Evolutionary conservation across 345 rosid genomes (phyloP), one percentile per base, ranked within the genome.

Genomic region (Populus davidiana): DNA sequence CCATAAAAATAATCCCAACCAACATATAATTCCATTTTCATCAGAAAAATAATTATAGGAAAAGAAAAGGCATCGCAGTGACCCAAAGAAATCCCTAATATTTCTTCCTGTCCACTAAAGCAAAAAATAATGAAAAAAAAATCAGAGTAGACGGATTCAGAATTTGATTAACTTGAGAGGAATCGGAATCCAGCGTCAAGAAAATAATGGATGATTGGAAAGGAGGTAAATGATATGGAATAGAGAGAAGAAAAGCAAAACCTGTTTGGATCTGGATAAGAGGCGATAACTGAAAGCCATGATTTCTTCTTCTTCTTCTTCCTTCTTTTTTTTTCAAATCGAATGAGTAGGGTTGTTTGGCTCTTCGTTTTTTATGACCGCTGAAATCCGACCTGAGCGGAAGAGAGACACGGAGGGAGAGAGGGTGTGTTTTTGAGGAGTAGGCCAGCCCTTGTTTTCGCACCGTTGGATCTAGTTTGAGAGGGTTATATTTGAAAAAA

Each of bases 401-500:
- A 13, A 47, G 52, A 47, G 16, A 23, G 29, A 23, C 29, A 59
- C 14, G 2, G 29, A n/a, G 63, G 14, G 61, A 1, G n/a, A 10
- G 75, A 20, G 71, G 16, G 67, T 1, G 23, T 43, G 14, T 33
- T 65, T 21, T 49, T 38, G 25, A 31, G 23, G 41, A 14, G 56
- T 31, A 27, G 31, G 73, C 4, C 68, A 21, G 49, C 73, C 6
- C 6, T 67, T 67, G 33, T 11, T 65, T 73, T 35, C 29, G 25
- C 7, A 7, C 76, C 80, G 76, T 49, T 20, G 14, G 80, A 78
- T 77, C 80, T 63, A 0, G 36, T 33, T 33, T 33, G 36, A 33
- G 36, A 33, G 0, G 36, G 5, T 10, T 52, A 0, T 52, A 52
- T 20, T 21, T 33, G 36, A 33, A 33, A 33, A 31, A n/a, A 31